Conservation (phyloP, 495 filamentous ascomycete species). For the Corynascus novoguineensis region DNA sequence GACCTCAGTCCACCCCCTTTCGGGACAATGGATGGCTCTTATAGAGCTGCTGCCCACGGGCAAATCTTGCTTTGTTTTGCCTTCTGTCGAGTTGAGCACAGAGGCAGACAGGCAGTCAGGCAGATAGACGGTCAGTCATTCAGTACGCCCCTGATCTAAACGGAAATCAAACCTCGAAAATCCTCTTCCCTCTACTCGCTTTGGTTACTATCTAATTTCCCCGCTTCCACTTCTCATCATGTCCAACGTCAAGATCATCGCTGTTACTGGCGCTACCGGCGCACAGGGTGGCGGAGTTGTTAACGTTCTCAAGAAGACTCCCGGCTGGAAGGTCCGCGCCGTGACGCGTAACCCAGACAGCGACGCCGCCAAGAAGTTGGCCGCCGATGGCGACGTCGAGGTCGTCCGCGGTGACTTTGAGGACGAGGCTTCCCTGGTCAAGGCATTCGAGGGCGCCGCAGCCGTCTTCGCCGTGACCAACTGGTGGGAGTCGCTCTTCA, state of each 20-base stretch:
- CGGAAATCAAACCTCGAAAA: no score
- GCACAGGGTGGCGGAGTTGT: constrained; percentile 22
- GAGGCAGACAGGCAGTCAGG: no score
- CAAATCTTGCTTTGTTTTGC: no score
- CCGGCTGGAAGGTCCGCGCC: constrained; percentile 19
- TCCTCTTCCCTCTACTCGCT: no score
- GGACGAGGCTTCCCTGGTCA: constrained; percentile 12
- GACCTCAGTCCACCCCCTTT: no score
- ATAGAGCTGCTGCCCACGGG: no score
- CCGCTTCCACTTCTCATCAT: neutral
- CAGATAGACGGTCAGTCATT: no score
- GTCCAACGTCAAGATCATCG: constrained; percentile 11
- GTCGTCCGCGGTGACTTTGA: constrained; percentile 23
- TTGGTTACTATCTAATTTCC: no score
- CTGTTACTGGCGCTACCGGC: constrained; percentile 20
- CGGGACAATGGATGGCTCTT: no score
- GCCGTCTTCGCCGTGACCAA: constrained; percentile 16
- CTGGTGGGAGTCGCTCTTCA: constrained; percentile 13
- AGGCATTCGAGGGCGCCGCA: constrained; percentile 13
- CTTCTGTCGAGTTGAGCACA: no score
- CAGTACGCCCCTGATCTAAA: no score
- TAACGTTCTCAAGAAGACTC: constrained; percentile 12
- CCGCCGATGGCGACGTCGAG: constrained; percentile 17
- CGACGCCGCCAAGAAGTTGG: constrained; percentile 14
- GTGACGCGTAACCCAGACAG: constrained; percentile 18